These are phyloP conservation scores for Patellaria atrata DNA, from an alignment of 495 filamentous ascomycete genomes.

Conservation along the genomic window DNA sequence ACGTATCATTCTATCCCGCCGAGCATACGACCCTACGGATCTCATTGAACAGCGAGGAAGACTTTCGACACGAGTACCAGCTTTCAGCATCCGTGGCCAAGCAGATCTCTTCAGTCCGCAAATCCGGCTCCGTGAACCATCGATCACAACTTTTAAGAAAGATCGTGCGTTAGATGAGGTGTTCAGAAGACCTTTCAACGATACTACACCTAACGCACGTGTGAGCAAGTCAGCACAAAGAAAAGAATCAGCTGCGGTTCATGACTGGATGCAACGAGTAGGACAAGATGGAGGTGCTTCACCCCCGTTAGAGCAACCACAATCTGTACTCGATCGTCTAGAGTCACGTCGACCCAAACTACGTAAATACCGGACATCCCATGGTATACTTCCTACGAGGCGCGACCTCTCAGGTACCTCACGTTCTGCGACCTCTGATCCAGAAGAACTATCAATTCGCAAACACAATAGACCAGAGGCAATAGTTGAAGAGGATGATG, in stretches of 20 bases:
- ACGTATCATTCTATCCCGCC: slow-evolving; percentile 50
- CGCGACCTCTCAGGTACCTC: slow-evolving; percentile 39
- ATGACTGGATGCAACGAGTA: slow-evolving; percentile 72
- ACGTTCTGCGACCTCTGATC: slow-evolving; percentile 42
- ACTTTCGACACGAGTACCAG: slow-evolving; percentile 17
- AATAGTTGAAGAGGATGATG: slow-evolving; percentile 25
- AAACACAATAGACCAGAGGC: slow-evolving; percentile 13
- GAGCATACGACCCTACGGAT: slow-evolving; percentile 63
- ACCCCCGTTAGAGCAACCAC: slow-evolving; percentile 48
- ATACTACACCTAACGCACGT: too few species aligned
- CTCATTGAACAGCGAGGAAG: slow-evolving; percentile 39
- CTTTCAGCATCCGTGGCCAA: slow-evolving; percentile 28
- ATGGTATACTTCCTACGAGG: slow-evolving; percentile 9
- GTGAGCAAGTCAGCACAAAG: slow-evolving; percentile 36
- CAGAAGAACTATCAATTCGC: slow-evolving; percentile 32
- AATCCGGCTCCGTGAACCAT: slow-evolving; percentile 59
- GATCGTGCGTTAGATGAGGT: slow-evolving; percentile 87
- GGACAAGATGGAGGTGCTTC: slow-evolving; percentile 46
- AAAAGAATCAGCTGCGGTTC: slow-evolving; percentile 60
- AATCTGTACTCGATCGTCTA: slow-evolving; percentile 40
- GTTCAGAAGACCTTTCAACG: slow-evolving; percentile 50
- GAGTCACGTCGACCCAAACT: slow-evolving; percentile 33
- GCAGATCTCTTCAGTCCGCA: slow-evolving; percentile 50
- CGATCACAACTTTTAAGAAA: slow-evolving; percentile 70
- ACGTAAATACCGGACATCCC: slow-evolving; percentile 19